Evolutionary conservation across 257 asterid species (phyloP).

Genomic region (Gentiana dahurica): DNA sequence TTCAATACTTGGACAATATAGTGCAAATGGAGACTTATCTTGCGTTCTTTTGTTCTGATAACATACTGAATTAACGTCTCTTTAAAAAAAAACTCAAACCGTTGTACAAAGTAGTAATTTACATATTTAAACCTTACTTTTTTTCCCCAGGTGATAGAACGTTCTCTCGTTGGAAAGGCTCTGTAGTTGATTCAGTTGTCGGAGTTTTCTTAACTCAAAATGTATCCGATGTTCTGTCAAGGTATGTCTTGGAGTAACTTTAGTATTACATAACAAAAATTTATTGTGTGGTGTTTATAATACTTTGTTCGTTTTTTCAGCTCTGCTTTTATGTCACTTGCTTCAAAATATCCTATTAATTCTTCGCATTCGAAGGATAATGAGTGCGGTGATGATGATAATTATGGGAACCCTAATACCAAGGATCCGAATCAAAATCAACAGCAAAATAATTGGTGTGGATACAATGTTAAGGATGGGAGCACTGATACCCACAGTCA

Average conservation of each 20-base stretch:
- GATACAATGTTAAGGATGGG: too few relatives aligned
- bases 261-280: background rate
- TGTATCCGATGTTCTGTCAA: constrained; percentile 39
- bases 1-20: too few relatives aligned
- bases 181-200: constrained; percentile 42
- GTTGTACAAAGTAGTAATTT: background rate
- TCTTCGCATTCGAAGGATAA: too few relatives aligned
- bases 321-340: constrained; percentile 41
- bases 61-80: too few relatives aligned
- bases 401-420: too few relatives aligned
- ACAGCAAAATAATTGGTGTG: too few relatives aligned
- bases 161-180: constrained; percentile 51
- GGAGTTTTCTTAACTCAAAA: constrained; percentile 65
- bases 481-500: too few relatives aligned
- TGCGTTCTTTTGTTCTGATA: too few relatives aligned
- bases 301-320: constrained; percentile 21
- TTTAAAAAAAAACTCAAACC: background rate
- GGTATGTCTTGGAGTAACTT: constrained; percentile 21
- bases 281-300: background rate
- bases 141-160: constrained; percentile 28
- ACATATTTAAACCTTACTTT: constrained; percentile 4
- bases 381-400: too few relatives aligned
- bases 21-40: too few relatives aligned
- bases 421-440: too few relatives aligned
- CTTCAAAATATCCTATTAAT: constrained; percentile 8